These are phyloP conservation scores for Pseudopediastrum boryanum DNA, from an alignment of 139 green algal species.

Conservation along the genomic window DNA sequence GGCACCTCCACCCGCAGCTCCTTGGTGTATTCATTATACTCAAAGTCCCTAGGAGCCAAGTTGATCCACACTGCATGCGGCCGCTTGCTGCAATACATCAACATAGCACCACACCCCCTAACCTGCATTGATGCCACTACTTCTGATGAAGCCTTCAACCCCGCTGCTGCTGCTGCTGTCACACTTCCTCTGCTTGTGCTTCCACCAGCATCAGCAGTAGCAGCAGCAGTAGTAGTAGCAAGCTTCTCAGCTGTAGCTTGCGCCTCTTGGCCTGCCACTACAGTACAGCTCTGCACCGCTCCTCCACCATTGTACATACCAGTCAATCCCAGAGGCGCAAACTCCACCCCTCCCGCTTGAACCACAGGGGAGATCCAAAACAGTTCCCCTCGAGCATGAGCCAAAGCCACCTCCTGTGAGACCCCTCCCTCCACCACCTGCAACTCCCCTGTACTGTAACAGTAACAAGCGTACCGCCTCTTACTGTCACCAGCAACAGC, in stretches of 20 bases:
- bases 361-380: constrained; percentile 49
- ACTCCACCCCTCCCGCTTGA: constrained; percentile 27
- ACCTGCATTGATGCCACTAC: constrained; percentile 44
- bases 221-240: neutral
- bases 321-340: constrained; percentile 69
- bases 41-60: constrained; percentile 12
- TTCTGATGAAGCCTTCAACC: constrained; percentile 3
- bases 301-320: constrained; percentile 84
- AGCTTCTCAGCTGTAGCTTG: neutral
- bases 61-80: constrained; percentile 43
- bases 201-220: neutral
- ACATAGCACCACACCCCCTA: constrained; percentile 53
- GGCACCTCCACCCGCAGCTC: constrained; percentile 40
- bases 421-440: neutral
- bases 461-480: constrained; percentile 41
- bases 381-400: constrained; percentile 24
- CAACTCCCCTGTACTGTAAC: constrained; percentile 33
- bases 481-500: neutral
- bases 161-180: constrained; percentile 2
- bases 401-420: neutral
- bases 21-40: constrained; percentile 10
- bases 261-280: neutral
- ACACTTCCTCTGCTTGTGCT: neutral
- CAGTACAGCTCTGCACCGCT: constrained; percentile 49
- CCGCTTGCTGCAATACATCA: constrained; percentile 54